phyloP scores from a whole-genome alignment of 495 filamentous ascomycete genomes.

The Cudoniella acicularis region DNA sequence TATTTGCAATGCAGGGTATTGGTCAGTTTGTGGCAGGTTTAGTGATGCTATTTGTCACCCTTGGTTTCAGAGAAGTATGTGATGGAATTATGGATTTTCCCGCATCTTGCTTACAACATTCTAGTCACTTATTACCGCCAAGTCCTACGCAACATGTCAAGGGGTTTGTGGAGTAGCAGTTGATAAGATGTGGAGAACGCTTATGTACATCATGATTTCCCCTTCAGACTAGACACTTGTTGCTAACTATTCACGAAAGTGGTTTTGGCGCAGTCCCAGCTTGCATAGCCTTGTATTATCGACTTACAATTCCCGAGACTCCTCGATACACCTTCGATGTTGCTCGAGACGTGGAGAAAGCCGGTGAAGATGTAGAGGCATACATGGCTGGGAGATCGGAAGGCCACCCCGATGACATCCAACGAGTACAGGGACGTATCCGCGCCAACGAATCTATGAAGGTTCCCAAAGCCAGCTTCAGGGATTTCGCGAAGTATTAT shows the following conservation, averaged over 20 bases:
- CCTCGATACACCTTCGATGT: conserved; percentile 67
- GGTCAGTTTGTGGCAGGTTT: conserved; percentile 71
- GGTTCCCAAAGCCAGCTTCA: conserved; percentile 60
- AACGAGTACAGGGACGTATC: conserved; percentile 45
- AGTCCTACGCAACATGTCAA: conserved; percentile 46
- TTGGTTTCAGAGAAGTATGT: conserved; percentile 56
- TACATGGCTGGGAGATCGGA: conserved; percentile 56
- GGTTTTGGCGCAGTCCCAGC: conserved; percentile 75
- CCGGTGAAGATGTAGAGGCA: conserved; percentile 58
- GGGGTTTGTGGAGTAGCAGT: conserved; percentile 66
- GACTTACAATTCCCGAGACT: conserved; percentile 77
- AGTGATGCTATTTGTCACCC: conserved; percentile 65
- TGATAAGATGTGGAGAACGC: conserved; percentile 81
- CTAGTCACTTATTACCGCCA: conserved; percentile 52
- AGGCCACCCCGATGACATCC: conserved; percentile 59
- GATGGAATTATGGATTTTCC: no score
- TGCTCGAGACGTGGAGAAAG: conserved; percentile 58
- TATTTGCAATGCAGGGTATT: conserved; percentile 82
- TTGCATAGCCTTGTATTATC: conserved; percentile 73
- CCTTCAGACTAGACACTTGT: conserved; percentile 28
- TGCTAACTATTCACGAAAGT: conserved; percentile 46
- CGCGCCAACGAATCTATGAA: conserved; percentile 43
- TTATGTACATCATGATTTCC: conserved; percentile 73
- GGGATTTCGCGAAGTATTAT: conserved; percentile 63
- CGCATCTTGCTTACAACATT: background rate